Evolutionary conservation across 2,329 filamentous ascomycete genomes (phyloP).

Genomic region (Aspergillus fumigatus): DNA sequence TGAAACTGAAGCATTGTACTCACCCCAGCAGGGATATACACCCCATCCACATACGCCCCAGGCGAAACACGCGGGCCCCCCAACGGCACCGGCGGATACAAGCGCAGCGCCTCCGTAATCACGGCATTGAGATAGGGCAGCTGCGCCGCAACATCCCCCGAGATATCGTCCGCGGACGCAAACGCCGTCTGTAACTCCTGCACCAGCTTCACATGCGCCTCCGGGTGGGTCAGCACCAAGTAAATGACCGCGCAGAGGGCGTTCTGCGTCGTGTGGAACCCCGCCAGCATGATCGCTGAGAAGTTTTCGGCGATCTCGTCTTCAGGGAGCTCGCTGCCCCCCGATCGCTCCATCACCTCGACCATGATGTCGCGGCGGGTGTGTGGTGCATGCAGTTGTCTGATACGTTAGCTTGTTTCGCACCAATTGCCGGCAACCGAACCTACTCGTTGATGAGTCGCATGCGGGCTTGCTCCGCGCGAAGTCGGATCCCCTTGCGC

Average conservation of each 20-base stretch:
- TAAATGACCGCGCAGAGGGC: constrained; percentile 23
- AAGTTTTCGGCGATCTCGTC: constrained; percentile 24
- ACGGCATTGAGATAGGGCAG: constrained; percentile 28
- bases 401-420: constrained; percentile 1
- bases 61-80: constrained; percentile 26
- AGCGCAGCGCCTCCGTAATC: constrained; percentile 27
- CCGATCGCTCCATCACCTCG: constrained; percentile 21
- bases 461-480: constrained; percentile 21
- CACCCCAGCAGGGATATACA: constrained; percentile 21
- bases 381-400: constrained; percentile 18
- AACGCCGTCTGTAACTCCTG: constrained; percentile 16
- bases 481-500: constrained; percentile 19
- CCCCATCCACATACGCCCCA: constrained; percentile 18
- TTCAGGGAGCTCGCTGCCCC: constrained; percentile 12
- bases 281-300: constrained; percentile 25
- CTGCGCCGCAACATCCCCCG: constrained; percentile 12
- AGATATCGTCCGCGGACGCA: constrained; percentile 14
- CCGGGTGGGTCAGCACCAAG: constrained; percentile 22
- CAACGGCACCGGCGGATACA: constrained; percentile 28
- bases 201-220: constrained; percentile 13
- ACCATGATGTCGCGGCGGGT: constrained; percentile 24
- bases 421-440: not conserved
- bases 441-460: constrained; percentile 21
- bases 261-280: constrained; percentile 24
- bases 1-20: not conserved